Base-by-base conservation (phyloP, 1,284 basidiomycete species). In the Cutaneotrichosporon cavernicola region DNA sequence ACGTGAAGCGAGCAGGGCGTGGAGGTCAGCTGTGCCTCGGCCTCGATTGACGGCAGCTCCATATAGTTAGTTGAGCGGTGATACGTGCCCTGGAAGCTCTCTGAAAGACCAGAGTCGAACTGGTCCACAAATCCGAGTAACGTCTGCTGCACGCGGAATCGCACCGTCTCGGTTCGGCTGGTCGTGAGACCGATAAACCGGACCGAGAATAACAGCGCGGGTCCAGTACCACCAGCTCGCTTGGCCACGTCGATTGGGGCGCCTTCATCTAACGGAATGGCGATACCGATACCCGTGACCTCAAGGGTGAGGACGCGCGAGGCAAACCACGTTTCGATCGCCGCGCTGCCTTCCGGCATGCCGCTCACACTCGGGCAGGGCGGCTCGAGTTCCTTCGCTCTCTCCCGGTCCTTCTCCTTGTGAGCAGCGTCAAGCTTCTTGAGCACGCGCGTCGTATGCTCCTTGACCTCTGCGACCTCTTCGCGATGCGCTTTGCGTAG, bases 121-220 rank as follows among this genome's bases (percentile, higher is more conserved):
- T 84, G 81, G 43, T 89, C 81, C 4, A 95, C 85, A 75, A 97
- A 95, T 77, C 94, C 91, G 75, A 95, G 88, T 13, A 88, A 89
- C 67, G 94, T 85, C 18, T 85, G 84, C 61, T 84, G 83, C 76
- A 95, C 87, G 11, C 82, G 83, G 61, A 89, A 89, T 71, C 88
- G 84, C 1, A 92, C 92, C 30, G 87, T 89, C 74, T 91, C 89
- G 36, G 89, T 90, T 31, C 86, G 85, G 66, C 89, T 85, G 6
- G 89, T 87, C 31, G 83, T 83, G 75, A 95, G 94, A 60, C 83
- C 83, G 62, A 96, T 82, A 0, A 87, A 86, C 64, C 86, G 86
- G 64, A 94, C 87, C 1, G 91, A 89, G 73, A 92, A 89, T 30
- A 97, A 80, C 78, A 97, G 90, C 0, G 94, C 94, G 5, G 87